Evolutionary conservation across 768 basidiomycete species (phyloP).

Genomic region (Tremella fuciformis): DNA sequence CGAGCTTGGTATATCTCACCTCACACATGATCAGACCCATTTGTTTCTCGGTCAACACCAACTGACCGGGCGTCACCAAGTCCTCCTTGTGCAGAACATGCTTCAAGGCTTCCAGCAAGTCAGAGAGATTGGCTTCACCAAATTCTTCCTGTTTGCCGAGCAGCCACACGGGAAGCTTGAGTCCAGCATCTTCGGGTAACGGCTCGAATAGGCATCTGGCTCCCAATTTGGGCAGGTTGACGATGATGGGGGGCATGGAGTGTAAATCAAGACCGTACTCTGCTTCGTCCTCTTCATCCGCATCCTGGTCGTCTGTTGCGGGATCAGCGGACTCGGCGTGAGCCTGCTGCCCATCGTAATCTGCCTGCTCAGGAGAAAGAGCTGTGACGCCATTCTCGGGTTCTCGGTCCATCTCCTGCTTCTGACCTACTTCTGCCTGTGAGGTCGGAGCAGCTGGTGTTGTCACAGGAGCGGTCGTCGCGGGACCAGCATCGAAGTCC

Average conservation of each 20-base stretch:
- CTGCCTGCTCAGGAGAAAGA: no score
- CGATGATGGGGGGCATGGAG: slow-evolving; percentile 71
- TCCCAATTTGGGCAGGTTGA: slow-evolving; percentile 55
- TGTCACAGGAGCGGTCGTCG: no score
- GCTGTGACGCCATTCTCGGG: no score
- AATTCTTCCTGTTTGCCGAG: slow-evolving; percentile 30
- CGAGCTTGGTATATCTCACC: slow-evolving; percentile 24
- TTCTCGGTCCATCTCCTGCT: no score
- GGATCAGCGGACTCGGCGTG: no score
- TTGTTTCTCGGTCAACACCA: slow-evolving; percentile 36
- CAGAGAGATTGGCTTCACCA: slow-evolving; percentile 56
- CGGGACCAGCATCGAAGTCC: no score
- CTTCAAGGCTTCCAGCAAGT: slow-evolving; percentile 29
- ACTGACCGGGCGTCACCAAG: slow-evolving; percentile 16
- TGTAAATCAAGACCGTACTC: slow-evolving; percentile 58
- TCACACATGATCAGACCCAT: slow-evolving; percentile 42
- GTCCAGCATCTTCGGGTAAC: slow-evolving; percentile 10
- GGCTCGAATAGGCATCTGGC: slow-evolving; percentile 29
- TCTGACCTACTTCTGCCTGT: no score
- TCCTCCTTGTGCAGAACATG: slow-evolving; percentile 22
- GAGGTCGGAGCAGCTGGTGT: no score
- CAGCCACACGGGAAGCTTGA: slow-evolving; percentile 39
- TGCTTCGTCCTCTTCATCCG: slow-evolving; percentile 68
- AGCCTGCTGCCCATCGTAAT: no score
- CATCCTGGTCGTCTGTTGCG: slow-evolving; percentile 56